A percentile compares a stretch with the other conserved stretches of the same genome.
These are phyloP conservation scores for Myriosclerotinia curreyana DNA, from an alignment of 2,329 filamentous ascomycete genomes.

Conservation along the genomic window DNA sequence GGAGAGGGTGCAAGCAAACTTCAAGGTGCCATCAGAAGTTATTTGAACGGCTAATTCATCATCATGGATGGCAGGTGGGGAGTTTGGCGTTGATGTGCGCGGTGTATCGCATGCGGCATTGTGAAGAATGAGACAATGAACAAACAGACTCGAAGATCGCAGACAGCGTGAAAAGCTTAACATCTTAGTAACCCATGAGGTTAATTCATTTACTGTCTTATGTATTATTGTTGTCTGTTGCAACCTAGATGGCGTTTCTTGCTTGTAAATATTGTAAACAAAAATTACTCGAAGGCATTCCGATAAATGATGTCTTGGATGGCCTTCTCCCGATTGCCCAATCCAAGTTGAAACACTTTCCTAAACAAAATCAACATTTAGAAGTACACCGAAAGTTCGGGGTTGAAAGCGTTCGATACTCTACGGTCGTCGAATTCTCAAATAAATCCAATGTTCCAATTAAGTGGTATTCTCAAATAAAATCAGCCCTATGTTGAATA, in stretches of 20 bases:
- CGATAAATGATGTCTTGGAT: neutral
- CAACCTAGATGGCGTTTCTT: slow-evolving; percentile 6
- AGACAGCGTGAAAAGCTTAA: neutral
- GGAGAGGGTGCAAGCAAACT: slow-evolving; percentile 83
- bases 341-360: neutral
- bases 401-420: neutral
- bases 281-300: too few relatives aligned
- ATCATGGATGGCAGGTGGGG: neutral
- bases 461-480: neutral
- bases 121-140: slow-evolving; percentile 5
- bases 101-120: neutral
- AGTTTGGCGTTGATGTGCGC: slow-evolving; percentile 15
- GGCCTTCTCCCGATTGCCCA: neutral
- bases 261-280: neutral
- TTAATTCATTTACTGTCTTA: slow-evolving; percentile 9
- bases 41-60: slow-evolving; percentile 53
- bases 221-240: neutral
- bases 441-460: neutral
- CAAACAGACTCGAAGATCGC: neutral
- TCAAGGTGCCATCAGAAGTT: slow-evolving; percentile 69
- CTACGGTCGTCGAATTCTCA: neutral
- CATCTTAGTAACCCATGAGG: slow-evolving; percentile 4
- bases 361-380: neutral
- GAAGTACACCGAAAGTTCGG: neutral
- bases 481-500: neutral